These are phyloP conservation scores for Lodderomyces orthopsilosis DNA, from an alignment of 1,139 yeast genomes.

Conservation along the genomic window DNA sequence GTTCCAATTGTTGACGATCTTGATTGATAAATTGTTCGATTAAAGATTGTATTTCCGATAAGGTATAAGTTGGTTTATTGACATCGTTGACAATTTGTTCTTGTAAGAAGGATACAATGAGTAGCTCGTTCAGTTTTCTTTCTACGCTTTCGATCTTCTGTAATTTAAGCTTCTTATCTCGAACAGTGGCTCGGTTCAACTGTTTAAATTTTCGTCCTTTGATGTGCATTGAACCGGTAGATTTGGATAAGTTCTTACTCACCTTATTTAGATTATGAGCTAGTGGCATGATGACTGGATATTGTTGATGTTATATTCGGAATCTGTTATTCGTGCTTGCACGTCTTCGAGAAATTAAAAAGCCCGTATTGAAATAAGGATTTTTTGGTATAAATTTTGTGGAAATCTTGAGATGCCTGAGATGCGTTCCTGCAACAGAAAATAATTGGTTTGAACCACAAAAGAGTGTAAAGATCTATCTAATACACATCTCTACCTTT, in stretches of 20 bases:
- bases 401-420: too few relatives aligned
- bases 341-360: too few relatives aligned
- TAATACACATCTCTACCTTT: too few relatives aligned
- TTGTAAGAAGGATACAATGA: conserved; percentile 62
- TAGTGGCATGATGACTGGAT: conserved; percentile 57
- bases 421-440: too few relatives aligned
- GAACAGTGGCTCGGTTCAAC: conserved; percentile 76
- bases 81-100: conserved; percentile 51
- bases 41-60: conserved; percentile 59
- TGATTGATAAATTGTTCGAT: conserved; percentile 64
- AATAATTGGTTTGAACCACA: too few relatives aligned
- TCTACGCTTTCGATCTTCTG: conserved; percentile 56
- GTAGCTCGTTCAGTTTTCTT: conserved; percentile 56
- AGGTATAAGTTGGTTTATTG: conserved; percentile 38
- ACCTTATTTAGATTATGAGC: conserved; percentile 48
- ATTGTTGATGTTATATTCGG: not conserved
- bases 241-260: conserved; percentile 47
- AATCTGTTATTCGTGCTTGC: too few relatives aligned
- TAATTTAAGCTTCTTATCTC: conserved; percentile 67
- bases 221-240: conserved; percentile 71
- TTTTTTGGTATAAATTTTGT: too few relatives aligned
- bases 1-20: conserved; percentile 68
- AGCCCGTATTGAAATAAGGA: too few relatives aligned
- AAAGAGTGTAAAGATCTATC: too few relatives aligned
- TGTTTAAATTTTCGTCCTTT: conserved; percentile 87